phyloP scores from a whole-genome alignment of 306 rosid genomes.

The Hippophae tibetana region DNA sequence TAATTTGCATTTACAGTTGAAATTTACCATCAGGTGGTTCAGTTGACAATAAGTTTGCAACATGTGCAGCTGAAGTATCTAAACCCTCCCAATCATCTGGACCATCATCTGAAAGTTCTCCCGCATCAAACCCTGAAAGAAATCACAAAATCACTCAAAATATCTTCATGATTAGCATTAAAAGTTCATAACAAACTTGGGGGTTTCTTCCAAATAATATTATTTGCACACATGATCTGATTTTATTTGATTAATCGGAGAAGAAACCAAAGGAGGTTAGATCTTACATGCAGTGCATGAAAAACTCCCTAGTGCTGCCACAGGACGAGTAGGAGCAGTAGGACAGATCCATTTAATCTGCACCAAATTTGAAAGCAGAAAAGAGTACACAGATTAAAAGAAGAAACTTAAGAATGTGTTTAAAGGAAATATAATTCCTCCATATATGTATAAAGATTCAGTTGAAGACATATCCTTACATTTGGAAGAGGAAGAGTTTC shows the following conservation, averaged over 20 bases:
- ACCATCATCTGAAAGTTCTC: constrained; percentile 87
- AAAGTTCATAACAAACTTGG: background rate
- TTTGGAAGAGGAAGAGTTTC: constrained; percentile 87
- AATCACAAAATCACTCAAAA: too few relatives aligned
- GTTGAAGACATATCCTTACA: constrained; percentile 36
- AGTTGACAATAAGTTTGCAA: constrained; percentile 82
- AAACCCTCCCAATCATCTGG: constrained; percentile 98
- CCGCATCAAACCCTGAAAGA: constrained; percentile 76
- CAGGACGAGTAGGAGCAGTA: constrained; percentile 98
- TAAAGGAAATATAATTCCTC: constrained; percentile 4
- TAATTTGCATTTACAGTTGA: constrained; percentile 7
- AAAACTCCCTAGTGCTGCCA: constrained; percentile 84
- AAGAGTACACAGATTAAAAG: background rate
- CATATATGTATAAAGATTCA: constrained; percentile 9
- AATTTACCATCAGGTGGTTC: constrained; percentile 90
- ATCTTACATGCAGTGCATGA: constrained; percentile 88
- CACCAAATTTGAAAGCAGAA: constrained; percentile 8
- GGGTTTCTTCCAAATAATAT: too few relatives aligned
- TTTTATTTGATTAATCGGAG: too few relatives aligned
- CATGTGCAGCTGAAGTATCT: constrained; percentile 93
- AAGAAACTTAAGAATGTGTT: constrained; percentile 5
- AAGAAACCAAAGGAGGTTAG: background rate
- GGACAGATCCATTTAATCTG: constrained; percentile 99
- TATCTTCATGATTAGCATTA: too few relatives aligned
- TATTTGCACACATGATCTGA: too few relatives aligned